These are phyloP conservation scores for Polytrichum formosum DNA, from an alignment of 225 moss, liverwort and hornwort species.

Conservation along the genomic window DNA sequence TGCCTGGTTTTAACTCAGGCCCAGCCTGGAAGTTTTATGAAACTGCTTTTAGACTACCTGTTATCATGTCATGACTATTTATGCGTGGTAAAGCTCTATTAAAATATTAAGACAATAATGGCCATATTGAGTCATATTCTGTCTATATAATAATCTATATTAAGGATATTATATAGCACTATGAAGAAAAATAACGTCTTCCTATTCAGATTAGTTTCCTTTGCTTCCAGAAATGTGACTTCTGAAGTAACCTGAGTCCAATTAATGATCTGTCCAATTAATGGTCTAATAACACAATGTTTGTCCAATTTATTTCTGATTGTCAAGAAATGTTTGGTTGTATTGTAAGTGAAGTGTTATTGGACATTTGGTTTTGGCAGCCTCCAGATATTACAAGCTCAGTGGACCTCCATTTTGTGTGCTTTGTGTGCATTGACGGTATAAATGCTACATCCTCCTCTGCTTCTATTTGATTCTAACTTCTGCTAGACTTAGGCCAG, in stretches of 20 bases:
- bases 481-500: not conserved
- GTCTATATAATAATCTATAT: too few species aligned
- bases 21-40: not conserved
- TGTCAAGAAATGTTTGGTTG: not conserved
- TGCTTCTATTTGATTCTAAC: not conserved
- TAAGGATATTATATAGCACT: too few species aligned
- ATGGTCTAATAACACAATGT: too few species aligned
- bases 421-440: constrained; percentile 78
- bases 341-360: not conserved
- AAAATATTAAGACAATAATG: not conserved
- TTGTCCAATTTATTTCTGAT: too few species aligned
- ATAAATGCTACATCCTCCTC: not conserved
- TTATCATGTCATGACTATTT: constrained; percentile 2
- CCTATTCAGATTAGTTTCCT: too few species aligned
- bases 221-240: too few species aligned
- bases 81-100: not conserved
- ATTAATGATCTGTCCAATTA: too few species aligned
- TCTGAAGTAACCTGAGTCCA: too few species aligned
- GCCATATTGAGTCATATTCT: too few species aligned
- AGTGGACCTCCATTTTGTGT: constrained; percentile 83
- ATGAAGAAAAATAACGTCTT: too few species aligned
- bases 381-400: constrained; percentile 64
- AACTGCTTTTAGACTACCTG: constrained; percentile 2
- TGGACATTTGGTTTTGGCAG: constrained; percentile 32
- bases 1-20: not conserved